Evolutionary conservation across 768 basidiomycete genomes (phyloP).

Genomic region (Boletus eberwhitei): DNA sequence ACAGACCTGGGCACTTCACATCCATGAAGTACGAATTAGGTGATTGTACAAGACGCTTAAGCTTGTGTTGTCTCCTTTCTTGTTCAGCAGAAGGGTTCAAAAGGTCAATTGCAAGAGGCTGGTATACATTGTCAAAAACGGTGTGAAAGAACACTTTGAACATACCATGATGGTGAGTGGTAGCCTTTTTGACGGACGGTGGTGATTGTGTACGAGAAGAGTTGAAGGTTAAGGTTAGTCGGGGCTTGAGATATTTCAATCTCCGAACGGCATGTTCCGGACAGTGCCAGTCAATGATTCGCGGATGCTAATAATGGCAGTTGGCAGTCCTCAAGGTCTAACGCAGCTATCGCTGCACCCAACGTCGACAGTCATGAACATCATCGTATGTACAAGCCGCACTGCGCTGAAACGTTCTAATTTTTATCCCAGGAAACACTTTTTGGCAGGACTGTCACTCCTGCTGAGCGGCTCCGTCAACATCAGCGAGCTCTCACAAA

Average conservation of each 20-base stretch:
- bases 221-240: constrained; percentile 25
- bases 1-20: constrained; percentile 94
- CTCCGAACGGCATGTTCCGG: constrained; percentile 19
- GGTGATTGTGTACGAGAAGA: constrained; percentile 20
- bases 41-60: constrained; percentile 97
- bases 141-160: neutral
- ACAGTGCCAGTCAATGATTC: neutral
- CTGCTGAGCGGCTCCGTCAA: constrained; percentile 93
- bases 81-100: constrained; percentile 89
- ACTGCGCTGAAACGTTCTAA: constrained; percentile 7
- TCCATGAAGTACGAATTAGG: constrained; percentile 99
- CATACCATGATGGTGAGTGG: constrained; percentile 21
- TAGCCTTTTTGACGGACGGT: constrained; percentile 18
- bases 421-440: constrained; percentile 73
- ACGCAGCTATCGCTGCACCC: constrained; percentile 13
- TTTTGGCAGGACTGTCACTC: constrained; percentile 91
- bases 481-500: constrained; percentile 95
- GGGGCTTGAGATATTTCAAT: constrained; percentile 15
- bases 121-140: constrained; percentile 6
- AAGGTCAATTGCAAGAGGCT: constrained; percentile 98
- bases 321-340: neutral
- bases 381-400: constrained; percentile 48
- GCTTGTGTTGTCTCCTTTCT: constrained; percentile 93
- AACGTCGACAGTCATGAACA: constrained; percentile 57
- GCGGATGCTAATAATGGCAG: neutral